Evolutionary conservation across 2,329 filamentous ascomycete genomes (phyloP).

Genomic region (Triangularia verruculosa): DNA sequence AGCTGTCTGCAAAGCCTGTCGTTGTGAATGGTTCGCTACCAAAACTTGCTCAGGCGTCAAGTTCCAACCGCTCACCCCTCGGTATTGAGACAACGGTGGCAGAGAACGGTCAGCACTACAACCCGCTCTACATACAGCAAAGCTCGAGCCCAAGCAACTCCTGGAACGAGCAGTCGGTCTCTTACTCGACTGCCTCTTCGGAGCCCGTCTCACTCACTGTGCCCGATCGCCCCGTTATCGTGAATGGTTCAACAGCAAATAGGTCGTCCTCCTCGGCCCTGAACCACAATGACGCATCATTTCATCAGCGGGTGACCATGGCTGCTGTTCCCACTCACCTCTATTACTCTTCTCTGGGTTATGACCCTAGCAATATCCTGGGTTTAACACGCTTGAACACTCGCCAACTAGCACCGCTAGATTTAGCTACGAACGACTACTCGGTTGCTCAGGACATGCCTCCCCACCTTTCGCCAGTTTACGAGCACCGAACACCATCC

Average conservation of each 20-base stretch:
- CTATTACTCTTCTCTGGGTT: conserved; percentile 29
- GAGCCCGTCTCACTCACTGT: conserved; percentile 31
- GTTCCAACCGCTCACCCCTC: conserved; percentile 28
- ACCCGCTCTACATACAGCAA: conserved; percentile 39
- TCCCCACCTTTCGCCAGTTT: conserved; percentile 67
- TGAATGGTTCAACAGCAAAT: conserved; percentile 37
- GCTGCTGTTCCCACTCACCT: conserved; percentile 22
- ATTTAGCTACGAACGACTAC: conserved; percentile 49
- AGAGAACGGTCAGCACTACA: conserved; percentile 34
- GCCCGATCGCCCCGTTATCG: conserved; percentile 49
- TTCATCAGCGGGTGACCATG: conserved; percentile 34
- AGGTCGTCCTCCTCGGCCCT: conserved; percentile 23
- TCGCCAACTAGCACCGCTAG: conserved; percentile 51
- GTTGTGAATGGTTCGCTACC: conserved; percentile 43
- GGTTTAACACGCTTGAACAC: conserved; percentile 34
- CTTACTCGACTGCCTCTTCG: not conserved
- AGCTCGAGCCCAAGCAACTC: conserved; percentile 27
- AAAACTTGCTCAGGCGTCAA: conserved; percentile 30
- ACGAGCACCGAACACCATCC: conserved; percentile 69
- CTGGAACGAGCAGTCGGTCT: conserved; percentile 23
- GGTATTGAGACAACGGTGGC: conserved; percentile 29
- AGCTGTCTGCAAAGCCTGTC: conserved; percentile 35
- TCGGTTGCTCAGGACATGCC: conserved; percentile 43
- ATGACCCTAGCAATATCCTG: conserved; percentile 31
- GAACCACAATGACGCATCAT: conserved; percentile 27